These are phyloP conservation scores for Pezicula carpinea DNA, from an alignment of 2,329 filamentous ascomycete genomes.

Conservation along the genomic window DNA sequence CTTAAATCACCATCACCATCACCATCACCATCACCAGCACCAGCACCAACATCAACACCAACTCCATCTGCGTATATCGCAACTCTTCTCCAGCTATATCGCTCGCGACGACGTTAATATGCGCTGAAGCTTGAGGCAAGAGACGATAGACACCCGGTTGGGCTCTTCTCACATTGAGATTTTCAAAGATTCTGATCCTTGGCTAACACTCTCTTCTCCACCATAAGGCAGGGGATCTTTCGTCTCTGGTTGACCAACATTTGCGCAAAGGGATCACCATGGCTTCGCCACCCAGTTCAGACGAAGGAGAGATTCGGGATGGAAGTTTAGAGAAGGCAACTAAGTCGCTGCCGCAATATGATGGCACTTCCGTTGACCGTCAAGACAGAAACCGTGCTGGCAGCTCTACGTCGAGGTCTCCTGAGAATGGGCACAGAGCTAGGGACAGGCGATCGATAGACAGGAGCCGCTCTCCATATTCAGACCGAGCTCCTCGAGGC, in stretches of 20 bases:
- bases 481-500: conserved; percentile 39
- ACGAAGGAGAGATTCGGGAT: conserved; percentile 84
- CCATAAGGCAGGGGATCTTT: conserved; percentile 28
- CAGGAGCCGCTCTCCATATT: conserved; percentile 52
- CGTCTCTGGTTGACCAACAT: conserved; percentile 13
- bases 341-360: conserved; percentile 72
- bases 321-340: conserved; percentile 79
- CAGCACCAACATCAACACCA: too few relatives aligned
- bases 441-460: conserved; percentile 38
- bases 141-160: conserved; percentile 33
- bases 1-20: too few relatives aligned
- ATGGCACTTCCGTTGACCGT: conserved; percentile 87
- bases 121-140: conserved; percentile 25
- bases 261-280: conserved; percentile 30
- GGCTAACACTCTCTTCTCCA: conserved; percentile 30
- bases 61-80: too few relatives aligned
- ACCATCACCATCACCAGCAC: too few relatives aligned
- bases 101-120: conserved; percentile 9
- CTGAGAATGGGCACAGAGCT: conserved; percentile 38
- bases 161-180: conserved; percentile 33
- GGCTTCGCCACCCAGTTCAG: conserved; percentile 60
- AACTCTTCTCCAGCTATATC: background rate
- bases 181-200: conserved; percentile 25
- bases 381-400: conserved; percentile 67
- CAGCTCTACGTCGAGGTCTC: conserved; percentile 29